These are phyloP conservation scores for Fusarium sublunatum DNA, from an alignment of 2,329 filamentous ascomycete genomes.

Conservation along the genomic window DNA sequence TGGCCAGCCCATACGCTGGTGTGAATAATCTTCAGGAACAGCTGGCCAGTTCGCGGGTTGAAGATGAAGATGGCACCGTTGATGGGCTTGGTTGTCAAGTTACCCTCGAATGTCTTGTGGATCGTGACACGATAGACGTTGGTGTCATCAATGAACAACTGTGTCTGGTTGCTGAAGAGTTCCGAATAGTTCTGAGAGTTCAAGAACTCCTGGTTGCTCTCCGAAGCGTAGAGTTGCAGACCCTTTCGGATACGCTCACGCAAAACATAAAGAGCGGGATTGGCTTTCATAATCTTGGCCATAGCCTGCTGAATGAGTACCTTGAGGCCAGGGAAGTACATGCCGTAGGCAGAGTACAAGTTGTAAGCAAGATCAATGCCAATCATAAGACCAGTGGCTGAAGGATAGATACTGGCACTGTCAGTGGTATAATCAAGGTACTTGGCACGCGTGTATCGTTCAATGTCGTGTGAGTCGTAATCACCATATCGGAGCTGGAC, in stretches of 20 bases:
- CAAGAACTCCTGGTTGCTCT: slow-evolving; percentile 98
- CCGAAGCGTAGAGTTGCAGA: slow-evolving; percentile 95
- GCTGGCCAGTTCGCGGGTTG: slow-evolving; percentile 96
- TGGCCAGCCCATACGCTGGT: slow-evolving; percentile 99
- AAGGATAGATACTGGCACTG: slow-evolving; percentile 98
- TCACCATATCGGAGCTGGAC: slow-evolving; percentile 96
- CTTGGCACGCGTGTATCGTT: slow-evolving; percentile 96
- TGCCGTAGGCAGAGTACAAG: slow-evolving; percentile 95
- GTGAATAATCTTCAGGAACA: slow-evolving; percentile 99
- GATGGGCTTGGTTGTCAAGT: slow-evolving; percentile 98
- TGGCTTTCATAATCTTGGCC: slow-evolving; percentile 99
- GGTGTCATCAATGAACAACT: slow-evolving; percentile 98
- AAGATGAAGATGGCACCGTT: slow-evolving; percentile 99
- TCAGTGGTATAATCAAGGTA: slow-evolving; percentile 99
- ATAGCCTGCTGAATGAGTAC: slow-evolving; percentile 96
- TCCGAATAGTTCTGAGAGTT: slow-evolving; percentile 99
- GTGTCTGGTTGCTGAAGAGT: slow-evolving; percentile 98
- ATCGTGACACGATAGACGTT: slow-evolving; percentile 99
- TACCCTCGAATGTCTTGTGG: slow-evolving; percentile 99
- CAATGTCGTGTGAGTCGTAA: slow-evolving; percentile 99
- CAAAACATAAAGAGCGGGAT: slow-evolving; percentile 94
- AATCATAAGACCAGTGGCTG: slow-evolving; percentile 96
- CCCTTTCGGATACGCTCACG: slow-evolving; percentile 98
- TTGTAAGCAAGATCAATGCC: slow-evolving; percentile 98
- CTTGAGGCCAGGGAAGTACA: slow-evolving; percentile 98